Evolutionary conservation across 169 alveolate genomes (phyloP).

Genomic region (Plasmodium falciparum): DNA sequence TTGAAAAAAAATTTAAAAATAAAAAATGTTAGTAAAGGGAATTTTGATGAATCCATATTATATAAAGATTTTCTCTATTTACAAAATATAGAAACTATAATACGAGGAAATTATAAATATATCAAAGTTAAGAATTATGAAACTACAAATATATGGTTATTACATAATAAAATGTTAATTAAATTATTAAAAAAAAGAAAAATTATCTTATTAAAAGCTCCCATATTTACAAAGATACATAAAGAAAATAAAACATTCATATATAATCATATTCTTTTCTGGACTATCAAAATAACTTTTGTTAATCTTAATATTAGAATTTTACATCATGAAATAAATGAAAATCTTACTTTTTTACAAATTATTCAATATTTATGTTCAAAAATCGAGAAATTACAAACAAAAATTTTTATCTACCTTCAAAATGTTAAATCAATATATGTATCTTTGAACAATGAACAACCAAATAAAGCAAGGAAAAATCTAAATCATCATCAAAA

Average conservation of each 20-base stretch:
- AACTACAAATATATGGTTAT: constrained; percentile 22
- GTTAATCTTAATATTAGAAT: constrained; percentile 5
- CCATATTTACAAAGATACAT: constrained; percentile 40
- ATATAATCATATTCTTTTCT: background rate
- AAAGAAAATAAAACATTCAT: constrained; percentile 25
- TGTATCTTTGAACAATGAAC: background rate
- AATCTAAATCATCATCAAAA: background rate
- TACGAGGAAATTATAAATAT: constrained; percentile 35
- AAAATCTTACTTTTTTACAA: constrained; percentile 17
- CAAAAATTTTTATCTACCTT: background rate
- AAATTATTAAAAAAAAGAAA: constrained; percentile 27
- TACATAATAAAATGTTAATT: constrained; percentile 1
- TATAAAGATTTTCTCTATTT: constrained; percentile 32
- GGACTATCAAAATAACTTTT: constrained; percentile 36
- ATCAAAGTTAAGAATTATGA: constrained; percentile 34
- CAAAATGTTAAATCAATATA: constrained; percentile 12
- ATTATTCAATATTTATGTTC: background rate
- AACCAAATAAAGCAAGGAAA: background rate
- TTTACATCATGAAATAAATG: constrained; percentile 7
- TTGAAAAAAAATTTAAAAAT: constrained; percentile 50
- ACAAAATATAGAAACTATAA: constrained; percentile 20
- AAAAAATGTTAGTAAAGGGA: constrained; percentile 12
- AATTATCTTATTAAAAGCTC: constrained; percentile 48
- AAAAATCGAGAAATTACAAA: constrained; percentile 9
- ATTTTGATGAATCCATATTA: constrained; percentile 29